Percentiles rank a stretch among this genome's conserved stretches.
phyloP scores from a whole-genome alignment of 345 rosid species.

The Linum tenue region DNA sequence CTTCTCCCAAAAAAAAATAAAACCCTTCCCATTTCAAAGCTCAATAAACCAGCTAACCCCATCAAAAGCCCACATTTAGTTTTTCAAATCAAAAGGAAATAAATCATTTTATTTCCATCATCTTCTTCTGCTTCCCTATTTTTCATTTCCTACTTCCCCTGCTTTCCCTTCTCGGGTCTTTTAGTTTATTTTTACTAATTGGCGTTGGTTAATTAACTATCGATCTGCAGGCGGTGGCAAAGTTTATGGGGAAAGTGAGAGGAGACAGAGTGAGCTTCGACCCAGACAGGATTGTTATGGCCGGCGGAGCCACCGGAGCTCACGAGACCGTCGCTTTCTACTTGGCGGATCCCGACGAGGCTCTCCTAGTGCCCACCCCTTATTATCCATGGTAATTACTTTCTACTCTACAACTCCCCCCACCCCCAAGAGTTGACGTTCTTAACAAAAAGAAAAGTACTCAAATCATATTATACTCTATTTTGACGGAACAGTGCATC shows the following conservation, averaged over 20 bases:
- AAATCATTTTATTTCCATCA: no score
- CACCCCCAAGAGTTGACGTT: no score
- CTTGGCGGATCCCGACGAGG: constrained; percentile 78
- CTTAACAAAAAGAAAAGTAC: no score
- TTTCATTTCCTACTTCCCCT: not conserved
- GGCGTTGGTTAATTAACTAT: not conserved
- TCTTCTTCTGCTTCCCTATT: no score
- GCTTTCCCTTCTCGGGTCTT: not conserved
- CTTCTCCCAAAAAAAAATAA: no score
- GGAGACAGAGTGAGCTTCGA: constrained; percentile 51
- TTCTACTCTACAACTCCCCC: not conserved
- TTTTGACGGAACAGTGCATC: no score
- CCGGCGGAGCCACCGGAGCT: constrained; percentile 92
- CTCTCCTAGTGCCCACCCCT: constrained; percentile 74
- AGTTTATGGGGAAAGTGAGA: constrained; percentile 67
- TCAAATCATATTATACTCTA: no score
- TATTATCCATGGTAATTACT: constrained; percentile 65
- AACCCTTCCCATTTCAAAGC: no score
- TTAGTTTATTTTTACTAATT: not conserved
- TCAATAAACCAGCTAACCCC: no score
- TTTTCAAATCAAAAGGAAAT: no score
- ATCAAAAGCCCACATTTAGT: no score
- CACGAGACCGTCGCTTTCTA: constrained; percentile 71
- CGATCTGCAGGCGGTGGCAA: constrained; percentile 50
- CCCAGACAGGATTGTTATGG: constrained; percentile 64